A percentile compares a stretch with the other conserved stretches of the same genome.
Conservation (phyloP, 1,139 yeast genomes). For the Blastobotrys arbuscula region DNA sequence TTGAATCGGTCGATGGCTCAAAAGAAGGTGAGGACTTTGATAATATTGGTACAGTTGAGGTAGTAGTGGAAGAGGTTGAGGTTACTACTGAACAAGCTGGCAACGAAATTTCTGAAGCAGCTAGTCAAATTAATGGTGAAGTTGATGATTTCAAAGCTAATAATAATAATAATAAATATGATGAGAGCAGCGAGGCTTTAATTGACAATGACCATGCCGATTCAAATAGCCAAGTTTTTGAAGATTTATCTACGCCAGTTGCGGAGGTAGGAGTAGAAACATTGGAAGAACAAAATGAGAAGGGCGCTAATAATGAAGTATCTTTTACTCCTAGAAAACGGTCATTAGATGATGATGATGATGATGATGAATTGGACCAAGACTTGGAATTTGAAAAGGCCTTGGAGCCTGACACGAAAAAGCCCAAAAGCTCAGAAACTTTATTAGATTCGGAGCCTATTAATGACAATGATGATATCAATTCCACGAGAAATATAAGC, state of each 20-base stretch:
- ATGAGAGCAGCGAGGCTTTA: not conserved
- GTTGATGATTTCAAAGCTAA: not conserved
- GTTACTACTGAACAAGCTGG: not conserved
- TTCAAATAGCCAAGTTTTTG: not conserved
- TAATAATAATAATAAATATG: not conserved
- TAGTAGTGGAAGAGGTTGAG: slow-evolving; percentile 1
- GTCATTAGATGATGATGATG: not conserved
- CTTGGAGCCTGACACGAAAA: not conserved
- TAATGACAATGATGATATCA: too few species aligned
- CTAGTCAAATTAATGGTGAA: not conserved
- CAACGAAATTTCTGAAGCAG: not conserved
- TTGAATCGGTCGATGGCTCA: not conserved
- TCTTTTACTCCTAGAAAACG: slow-evolving; percentile 1
- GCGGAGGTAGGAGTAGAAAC: not conserved
- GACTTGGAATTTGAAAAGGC: not conserved
- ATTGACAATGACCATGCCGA: not conserved
- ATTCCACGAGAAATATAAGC: too few species aligned
- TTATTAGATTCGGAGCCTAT: not conserved
- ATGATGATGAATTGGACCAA: not conserved
- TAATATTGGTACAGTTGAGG: not conserved
- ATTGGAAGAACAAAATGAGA: too few species aligned
- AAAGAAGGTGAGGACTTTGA: not conserved
- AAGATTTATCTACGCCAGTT: not conserved
- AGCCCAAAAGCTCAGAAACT: not conserved
- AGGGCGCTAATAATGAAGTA: not conserved